These are phyloP conservation scores for Paraphaeosphaeria sporulosa DNA, from an alignment of 2,329 filamentous ascomycete species.

Conservation along the genomic window DNA sequence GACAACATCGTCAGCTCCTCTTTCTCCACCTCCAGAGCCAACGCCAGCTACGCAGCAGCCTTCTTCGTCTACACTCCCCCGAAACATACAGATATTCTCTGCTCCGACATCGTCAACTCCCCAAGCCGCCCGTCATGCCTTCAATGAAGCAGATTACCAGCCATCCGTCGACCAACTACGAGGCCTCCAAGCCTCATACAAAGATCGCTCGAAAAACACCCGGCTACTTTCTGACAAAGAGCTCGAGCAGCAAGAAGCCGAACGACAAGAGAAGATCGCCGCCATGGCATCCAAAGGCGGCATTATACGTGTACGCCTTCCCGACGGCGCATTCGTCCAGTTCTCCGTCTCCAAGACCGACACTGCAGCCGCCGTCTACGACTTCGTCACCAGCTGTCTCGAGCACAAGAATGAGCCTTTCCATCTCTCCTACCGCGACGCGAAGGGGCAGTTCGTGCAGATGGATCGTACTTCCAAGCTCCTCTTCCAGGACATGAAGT, in stretches of 20 bases:
- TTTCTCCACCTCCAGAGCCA: constrained; percentile 23
- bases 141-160: constrained; percentile 78
- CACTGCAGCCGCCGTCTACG: constrained; percentile 75
- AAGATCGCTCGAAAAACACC: constrained; percentile 70
- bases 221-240: constrained; percentile 85
- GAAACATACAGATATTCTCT: constrained; percentile 75
- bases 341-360: constrained; percentile 73
- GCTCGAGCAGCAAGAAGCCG: constrained; percentile 72
- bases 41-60: constrained; percentile 23
- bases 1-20: constrained; percentile 25
- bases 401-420: constrained; percentile 71
- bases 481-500: constrained; percentile 76
- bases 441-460: constrained; percentile 57
- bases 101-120: constrained; percentile 79
- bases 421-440: constrained; percentile 70
- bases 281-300: constrained; percentile 68
- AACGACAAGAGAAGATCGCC: constrained; percentile 70
- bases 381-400: constrained; percentile 76
- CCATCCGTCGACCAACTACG: constrained; percentile 79
- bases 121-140: constrained; percentile 71
- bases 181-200: constrained; percentile 74
- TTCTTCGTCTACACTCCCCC: constrained; percentile 23
- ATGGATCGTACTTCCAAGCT: constrained; percentile 57
- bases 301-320: constrained; percentile 82
- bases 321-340: constrained; percentile 81